Evolutionary conservation across 805 yeast species (phyloP).

Genomic region (Sugiyamaella americana): DNA sequence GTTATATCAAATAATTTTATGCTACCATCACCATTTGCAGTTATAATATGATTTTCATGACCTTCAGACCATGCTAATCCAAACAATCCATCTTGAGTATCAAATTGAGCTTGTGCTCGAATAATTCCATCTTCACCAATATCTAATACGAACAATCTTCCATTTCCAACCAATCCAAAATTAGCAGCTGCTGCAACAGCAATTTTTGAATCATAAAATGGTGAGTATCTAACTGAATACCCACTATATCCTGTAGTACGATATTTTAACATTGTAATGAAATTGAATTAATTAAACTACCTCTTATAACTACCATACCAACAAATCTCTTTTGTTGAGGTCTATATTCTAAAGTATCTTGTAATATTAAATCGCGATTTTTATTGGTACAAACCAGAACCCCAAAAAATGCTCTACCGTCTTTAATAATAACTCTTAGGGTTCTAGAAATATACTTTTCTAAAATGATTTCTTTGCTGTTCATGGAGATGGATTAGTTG

Average conservation of each 20-base stretch:
- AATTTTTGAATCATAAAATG: conserved; percentile 80
- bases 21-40: conserved; percentile 88
- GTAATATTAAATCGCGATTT: conserved; percentile 29
- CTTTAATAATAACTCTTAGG: conserved; percentile 27
- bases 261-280: conserved; percentile 54
- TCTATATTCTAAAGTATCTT: conserved; percentile 30
- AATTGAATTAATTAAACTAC: conserved; percentile 22
- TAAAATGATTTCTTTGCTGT: neutral
- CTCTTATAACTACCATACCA: conserved; percentile 33
- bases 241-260: conserved; percentile 81
- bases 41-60: conserved; percentile 79
- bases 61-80: conserved; percentile 85
- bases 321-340: conserved; percentile 26
- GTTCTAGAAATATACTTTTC: conserved; percentile 15
- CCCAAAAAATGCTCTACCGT: conserved; percentile 32
- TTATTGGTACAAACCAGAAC: conserved; percentile 27
- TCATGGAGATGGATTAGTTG: no score
- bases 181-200: conserved; percentile 91
- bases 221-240: conserved; percentile 82
- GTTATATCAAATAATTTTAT: conserved; percentile 74
- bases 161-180: conserved; percentile 92
- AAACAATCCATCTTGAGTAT: conserved; percentile 90
- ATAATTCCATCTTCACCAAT: conserved; percentile 63
- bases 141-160: conserved; percentile 64
- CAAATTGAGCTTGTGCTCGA: conserved; percentile 40